Evolutionary conservation across 805 yeast species (phyloP).

Genomic region (Myxozyma udenii): DNA sequence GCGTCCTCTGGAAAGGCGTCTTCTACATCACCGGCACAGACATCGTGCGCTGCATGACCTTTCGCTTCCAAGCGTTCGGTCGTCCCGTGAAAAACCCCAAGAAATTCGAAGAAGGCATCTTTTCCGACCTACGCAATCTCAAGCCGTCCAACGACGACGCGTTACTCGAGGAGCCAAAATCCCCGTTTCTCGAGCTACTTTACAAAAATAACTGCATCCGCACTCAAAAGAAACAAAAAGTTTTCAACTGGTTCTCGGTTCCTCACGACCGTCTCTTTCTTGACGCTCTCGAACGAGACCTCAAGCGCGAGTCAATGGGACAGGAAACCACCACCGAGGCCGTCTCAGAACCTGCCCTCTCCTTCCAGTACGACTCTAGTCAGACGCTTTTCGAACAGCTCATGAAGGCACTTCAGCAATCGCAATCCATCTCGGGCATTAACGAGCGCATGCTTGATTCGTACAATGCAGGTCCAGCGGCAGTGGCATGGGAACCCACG

Average conservation of each 20-base stretch:
- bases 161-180: conserved; percentile 78
- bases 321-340: conserved; percentile 73
- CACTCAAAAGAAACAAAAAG: conserved; percentile 95
- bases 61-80: conserved; percentile 86
- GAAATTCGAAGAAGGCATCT: conserved; percentile 95
- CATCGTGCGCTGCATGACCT: conserved; percentile 86
- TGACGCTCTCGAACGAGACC: conserved; percentile 89
- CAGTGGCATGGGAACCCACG: conserved; percentile 14
- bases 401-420: conserved; percentile 28
- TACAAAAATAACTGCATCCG: conserved; percentile 83
- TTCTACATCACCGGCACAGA: conserved; percentile 94
- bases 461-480: conserved; percentile 23
- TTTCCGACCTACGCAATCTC: conserved; percentile 81
- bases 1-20: conserved; percentile 87
- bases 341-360: conserved; percentile 70
- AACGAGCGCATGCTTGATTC: conserved; percentile 30
- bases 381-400: conserved; percentile 41
- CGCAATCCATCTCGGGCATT: conserved; percentile 17
- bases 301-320: conserved; percentile 63
- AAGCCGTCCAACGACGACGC: conserved; percentile 77
- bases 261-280: conserved; percentile 89
- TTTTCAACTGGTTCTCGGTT: conserved; percentile 93
- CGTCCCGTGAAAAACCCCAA: conserved; percentile 78
- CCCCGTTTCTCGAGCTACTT: conserved; percentile 76
- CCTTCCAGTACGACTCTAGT: conserved; percentile 59